Percentiles rank a stretch among this genome's conserved stretches.
phyloP scores from a whole-genome alignment of 2,329 filamentous ascomycete genomes.

The Hirsutella minnesotensis region DNA sequence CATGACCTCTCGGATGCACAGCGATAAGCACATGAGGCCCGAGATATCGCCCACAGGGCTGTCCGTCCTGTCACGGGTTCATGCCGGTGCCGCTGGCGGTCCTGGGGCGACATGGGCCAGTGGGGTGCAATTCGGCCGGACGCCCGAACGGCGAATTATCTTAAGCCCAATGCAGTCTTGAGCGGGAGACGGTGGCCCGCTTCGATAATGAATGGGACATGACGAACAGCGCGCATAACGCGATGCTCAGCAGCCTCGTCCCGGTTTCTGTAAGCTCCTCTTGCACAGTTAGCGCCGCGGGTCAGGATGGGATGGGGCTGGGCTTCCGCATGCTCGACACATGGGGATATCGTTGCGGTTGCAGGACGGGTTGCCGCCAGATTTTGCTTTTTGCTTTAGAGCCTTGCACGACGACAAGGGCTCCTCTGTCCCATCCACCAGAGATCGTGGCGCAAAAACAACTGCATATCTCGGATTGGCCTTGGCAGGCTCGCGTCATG shows the following conservation, averaged over 20 bases:
- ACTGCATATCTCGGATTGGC: slow-evolving; percentile 1
- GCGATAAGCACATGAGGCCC: not conserved
- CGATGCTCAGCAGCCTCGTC: too few species aligned
- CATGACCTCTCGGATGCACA: slow-evolving; percentile 1
- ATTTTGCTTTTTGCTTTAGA: not conserved
- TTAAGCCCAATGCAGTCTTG: too few species aligned
- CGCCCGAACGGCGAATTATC: too few species aligned
- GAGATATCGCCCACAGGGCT: slow-evolving; percentile 1
- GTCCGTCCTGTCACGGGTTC: slow-evolving; percentile 1
- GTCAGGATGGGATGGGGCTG: not conserved
- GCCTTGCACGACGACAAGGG: not conserved
- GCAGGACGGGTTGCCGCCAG: too few species aligned
- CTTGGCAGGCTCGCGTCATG: slow-evolving; percentile 2
- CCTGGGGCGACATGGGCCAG: not conserved
- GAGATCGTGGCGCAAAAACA: slow-evolving; percentile 1
- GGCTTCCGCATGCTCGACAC: not conserved
- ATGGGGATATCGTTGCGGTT: too few species aligned
- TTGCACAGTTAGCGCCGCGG: not conserved
- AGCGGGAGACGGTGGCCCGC: too few species aligned
- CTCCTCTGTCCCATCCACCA: not conserved
- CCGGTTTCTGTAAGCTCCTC: not conserved
- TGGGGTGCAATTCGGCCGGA: not conserved
- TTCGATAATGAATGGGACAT: too few species aligned
- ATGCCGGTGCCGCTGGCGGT: not conserved
- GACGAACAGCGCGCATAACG: too few species aligned